Evolutionary conservation across 306 rosid species (phyloP).

Genomic region (Cicer arietinum): DNA sequence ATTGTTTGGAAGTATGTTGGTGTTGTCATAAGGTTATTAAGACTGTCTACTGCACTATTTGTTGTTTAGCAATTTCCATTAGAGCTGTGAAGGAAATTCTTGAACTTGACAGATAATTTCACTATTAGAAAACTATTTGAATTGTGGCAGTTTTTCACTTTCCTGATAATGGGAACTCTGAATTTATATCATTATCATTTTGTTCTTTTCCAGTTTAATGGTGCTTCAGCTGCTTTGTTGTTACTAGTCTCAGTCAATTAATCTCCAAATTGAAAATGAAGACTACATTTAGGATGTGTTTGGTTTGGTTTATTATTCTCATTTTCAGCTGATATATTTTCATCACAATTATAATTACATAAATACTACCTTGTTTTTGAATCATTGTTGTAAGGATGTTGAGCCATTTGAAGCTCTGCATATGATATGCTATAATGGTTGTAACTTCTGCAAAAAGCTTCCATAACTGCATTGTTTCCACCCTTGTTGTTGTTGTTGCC

Average conservation of each 20-base stretch:
- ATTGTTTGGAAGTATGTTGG: too few species aligned
- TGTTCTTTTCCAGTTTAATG: too few species aligned
- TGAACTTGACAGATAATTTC: constrained; percentile 23
- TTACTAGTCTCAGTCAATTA: too few species aligned
- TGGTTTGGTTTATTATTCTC: too few species aligned
- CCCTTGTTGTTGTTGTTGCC: constrained; percentile 14
- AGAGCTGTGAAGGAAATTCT: constrained; percentile 1
- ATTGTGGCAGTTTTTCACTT: not conserved
- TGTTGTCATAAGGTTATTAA: too few species aligned
- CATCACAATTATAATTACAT: too few species aligned
- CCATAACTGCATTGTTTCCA: constrained; percentile 70
- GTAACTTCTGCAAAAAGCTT: constrained; percentile 94
- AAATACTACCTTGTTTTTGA: constrained; percentile 34
- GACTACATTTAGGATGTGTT: too few species aligned
- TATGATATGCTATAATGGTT: constrained; percentile 86
- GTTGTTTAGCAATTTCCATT: not conserved
- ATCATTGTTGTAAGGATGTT: constrained; percentile 76
- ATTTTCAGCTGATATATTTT: too few species aligned
- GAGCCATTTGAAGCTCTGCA: constrained; percentile 97
- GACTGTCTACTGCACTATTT: too few species aligned
- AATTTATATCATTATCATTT: constrained; percentile 9
- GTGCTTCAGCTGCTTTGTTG: too few species aligned
- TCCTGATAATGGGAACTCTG: not conserved
- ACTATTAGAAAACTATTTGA: not conserved
- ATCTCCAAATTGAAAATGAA: too few species aligned